Evolutionary conservation across 345 rosid genomes (phyloP).

Genomic region (Kandelia obovata): DNA sequence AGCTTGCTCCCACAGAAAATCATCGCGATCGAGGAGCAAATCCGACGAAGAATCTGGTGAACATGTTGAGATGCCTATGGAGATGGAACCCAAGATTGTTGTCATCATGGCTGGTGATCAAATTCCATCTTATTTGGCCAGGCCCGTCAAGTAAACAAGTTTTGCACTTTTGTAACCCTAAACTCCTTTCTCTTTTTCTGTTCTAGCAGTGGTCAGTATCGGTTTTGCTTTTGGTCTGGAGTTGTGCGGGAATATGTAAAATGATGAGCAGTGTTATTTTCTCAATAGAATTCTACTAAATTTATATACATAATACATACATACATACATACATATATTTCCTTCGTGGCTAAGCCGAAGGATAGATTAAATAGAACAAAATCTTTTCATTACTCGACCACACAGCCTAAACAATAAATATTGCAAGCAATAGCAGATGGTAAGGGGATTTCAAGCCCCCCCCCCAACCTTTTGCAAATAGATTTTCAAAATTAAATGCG

Average conservation of each 20-base stretch:
- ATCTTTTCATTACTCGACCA: no score
- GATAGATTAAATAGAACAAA: no score
- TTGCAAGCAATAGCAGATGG: no score
- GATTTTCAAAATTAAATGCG: no score
- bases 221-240: no score
- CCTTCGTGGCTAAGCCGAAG: no score
- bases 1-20: constrained; percentile 39
- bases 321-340: no score
- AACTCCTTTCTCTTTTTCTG: background rate
- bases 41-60: constrained; percentile 14
- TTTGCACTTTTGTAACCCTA: background rate
- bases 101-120: constrained; percentile 69
- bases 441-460: no score
- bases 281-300: no score
- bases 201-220: background rate
- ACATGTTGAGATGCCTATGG: constrained; percentile 24
- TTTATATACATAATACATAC: no score
- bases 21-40: background rate
- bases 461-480: no score
- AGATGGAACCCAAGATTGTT: constrained; percentile 64
- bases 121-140: constrained; percentile 55
- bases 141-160: constrained; percentile 22
- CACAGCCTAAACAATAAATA: no score
- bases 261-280: background rate
- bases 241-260: constrained; percentile 4